Evolutionary conservation across 2,329 filamentous ascomycete genomes (phyloP), one percentile per base, ranked within the genome.

Genomic region (Pochonia chlamydosporia): DNA sequence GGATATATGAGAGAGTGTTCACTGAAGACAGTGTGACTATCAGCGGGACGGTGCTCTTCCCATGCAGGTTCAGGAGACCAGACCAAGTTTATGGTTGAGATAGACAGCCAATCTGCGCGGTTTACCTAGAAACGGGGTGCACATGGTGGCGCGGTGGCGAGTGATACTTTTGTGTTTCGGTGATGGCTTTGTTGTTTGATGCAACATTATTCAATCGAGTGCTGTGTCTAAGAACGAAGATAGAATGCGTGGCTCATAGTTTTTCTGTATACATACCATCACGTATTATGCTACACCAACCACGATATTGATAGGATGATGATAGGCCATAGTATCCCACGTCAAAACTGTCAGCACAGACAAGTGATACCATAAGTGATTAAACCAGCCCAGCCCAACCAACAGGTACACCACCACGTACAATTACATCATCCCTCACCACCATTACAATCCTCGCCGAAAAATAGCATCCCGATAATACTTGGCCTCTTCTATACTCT

Each of bases 401-500:
- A n/a, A n/a, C n/a, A n/a, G n/a, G n/a, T n/a, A 21, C 35, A 39
- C 24, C 13, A 28, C 39, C 9, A 33, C 25, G 33, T 16, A 45
- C 16, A 9, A 43, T 43, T 23, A 16, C 43, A 30, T 36, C 40
- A 37, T 10, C 16, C 30, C 31, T 3, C 40, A 9, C 8, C 25
- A n/a, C 5, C n/a, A 26, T 23, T 20, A 23, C 36, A 60, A 62
- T 49, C 55, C 60, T 49, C 60, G 54, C 54, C 59, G 56, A 63
- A 95, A 95, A 47, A 95, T 78, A 16, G 70, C 71, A 50, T 84
- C 73, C 58, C 80, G 81, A 66, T 96, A 97, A 63, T 87, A 96
- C 59, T 73, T 81, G 46, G 92, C 92, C 72, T 99, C 93, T 47
- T 79, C 84, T 52, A 99, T 96, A 67, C 92, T 97, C 72, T 99